Percentiles rank a stretch among this genome's conserved stretches.
Conservation (phyloP, 1,284 basidiomycete genomes). For the Leccinum pseudoinsigne region DNA sequence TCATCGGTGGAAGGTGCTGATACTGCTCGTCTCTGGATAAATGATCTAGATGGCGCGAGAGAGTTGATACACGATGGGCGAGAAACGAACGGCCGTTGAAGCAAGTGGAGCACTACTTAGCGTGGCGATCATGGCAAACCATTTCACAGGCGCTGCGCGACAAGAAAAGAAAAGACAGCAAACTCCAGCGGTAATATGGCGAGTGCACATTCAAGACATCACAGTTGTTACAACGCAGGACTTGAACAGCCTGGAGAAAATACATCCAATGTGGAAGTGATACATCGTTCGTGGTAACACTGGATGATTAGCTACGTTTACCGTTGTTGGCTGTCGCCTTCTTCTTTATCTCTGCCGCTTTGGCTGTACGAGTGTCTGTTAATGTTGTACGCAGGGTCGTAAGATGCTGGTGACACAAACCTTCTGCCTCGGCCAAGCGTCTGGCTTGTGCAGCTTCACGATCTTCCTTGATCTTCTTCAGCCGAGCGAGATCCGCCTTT, state of each 20-base stretch:
- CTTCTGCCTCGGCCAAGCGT: constrained; percentile 83
- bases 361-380: constrained; percentile 34
- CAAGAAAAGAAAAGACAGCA: background rate
- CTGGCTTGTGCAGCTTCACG: constrained; percentile 84
- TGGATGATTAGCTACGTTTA: constrained; percentile 26
- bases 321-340: constrained; percentile 30
- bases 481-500: constrained; percentile 81
- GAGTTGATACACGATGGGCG: background rate
- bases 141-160: background rate
- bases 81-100: background rate
- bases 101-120: background rate
- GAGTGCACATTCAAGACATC: background rate
- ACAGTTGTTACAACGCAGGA: background rate
- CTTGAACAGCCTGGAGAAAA: background rate
- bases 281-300: constrained; percentile 2
- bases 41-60: background rate
- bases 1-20: background rate
- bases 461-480: constrained; percentile 84
- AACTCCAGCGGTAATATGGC: background rate
- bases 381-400: background rate
- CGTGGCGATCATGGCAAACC: background rate
- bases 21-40: background rate
- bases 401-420: constrained; percentile 38
- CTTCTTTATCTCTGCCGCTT: constrained; percentile 44
- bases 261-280: background rate